A percentile compares a stretch with the other conserved stretches of the same genome.
These are phyloP conservation scores for Boletus rubropictus DNA, from an alignment of 768 basidiomycete genomes.

Conservation along the genomic window DNA sequence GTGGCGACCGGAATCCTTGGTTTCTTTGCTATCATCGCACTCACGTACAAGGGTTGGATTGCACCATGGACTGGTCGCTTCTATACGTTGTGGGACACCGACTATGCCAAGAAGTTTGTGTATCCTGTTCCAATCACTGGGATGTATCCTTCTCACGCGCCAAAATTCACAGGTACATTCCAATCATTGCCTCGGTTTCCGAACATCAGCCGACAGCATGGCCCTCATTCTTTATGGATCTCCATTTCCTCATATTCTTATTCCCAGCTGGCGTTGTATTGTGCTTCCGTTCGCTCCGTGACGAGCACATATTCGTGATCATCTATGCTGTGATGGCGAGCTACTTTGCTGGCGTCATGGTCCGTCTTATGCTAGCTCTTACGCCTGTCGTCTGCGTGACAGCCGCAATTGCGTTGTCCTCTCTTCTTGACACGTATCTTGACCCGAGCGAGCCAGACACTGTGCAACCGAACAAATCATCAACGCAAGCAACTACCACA, in stretches of 20 bases:
- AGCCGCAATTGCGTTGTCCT: slow-evolving; percentile 85
- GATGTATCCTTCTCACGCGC: neutral
- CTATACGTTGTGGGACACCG: slow-evolving; percentile 99
- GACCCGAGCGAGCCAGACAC: slow-evolving; percentile 69
- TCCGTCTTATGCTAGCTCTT: slow-evolving; percentile 94
- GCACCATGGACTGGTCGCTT: slow-evolving; percentile 99
- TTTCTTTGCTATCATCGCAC: slow-evolving; percentile 61
- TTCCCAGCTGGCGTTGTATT: slow-evolving; percentile 96
- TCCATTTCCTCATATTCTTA: slow-evolving; percentile 93
- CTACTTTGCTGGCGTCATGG: slow-evolving; percentile 99
- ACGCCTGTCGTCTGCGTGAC: slow-evolving; percentile 96
- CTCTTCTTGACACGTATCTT: slow-evolving; percentile 83
- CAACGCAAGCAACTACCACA: neutral
- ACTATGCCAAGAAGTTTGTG: slow-evolving; percentile 91
- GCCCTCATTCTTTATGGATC: slow-evolving; percentile 99
- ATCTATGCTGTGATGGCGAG: slow-evolving; percentile 94
- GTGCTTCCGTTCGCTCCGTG: slow-evolving; percentile 90
- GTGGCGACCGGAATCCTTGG: slow-evolving; percentile 69
- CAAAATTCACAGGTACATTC: slow-evolving; percentile 63
- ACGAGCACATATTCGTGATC: slow-evolving; percentile 98
- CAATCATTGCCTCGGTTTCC: slow-evolving; percentile 97
- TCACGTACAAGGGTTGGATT: slow-evolving; percentile 93
- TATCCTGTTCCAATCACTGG: neutral
- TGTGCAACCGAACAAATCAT: slow-evolving; percentile 5
- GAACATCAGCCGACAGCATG: slow-evolving; percentile 99